Evolutionary conservation across 1,284 basidiomycete species (phyloP).

Genomic region (Hymenochaete sp.): DNA sequence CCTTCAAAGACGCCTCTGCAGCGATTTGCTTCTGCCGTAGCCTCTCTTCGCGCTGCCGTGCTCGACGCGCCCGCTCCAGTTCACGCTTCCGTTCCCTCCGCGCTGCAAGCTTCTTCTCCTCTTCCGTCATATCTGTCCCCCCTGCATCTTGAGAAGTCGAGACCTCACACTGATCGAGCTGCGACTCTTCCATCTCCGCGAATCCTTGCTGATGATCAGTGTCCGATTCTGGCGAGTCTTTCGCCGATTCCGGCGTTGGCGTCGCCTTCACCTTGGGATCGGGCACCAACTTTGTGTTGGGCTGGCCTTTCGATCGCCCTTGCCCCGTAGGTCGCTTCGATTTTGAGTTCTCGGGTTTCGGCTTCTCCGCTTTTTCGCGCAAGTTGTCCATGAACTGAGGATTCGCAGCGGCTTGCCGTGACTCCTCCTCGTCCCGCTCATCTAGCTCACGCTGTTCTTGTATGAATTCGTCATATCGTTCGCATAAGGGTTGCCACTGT

Average conservation of each 20-base stretch:
- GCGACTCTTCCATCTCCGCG: too few species aligned
- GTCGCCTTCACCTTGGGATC: too few species aligned
- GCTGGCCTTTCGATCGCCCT: too few species aligned
- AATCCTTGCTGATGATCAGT: too few species aligned
- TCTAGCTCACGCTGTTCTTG: slow-evolving; percentile 69
- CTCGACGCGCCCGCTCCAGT: slow-evolving; percentile 42
- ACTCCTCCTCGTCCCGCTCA: slow-evolving; percentile 55
- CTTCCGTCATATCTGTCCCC: slow-evolving; percentile 27
- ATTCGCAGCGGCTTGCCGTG: too few species aligned
- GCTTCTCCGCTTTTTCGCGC: too few species aligned
- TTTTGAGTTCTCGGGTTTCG: slow-evolving; percentile 46
- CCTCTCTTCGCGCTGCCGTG: slow-evolving; percentile 31
- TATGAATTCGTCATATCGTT: slow-evolving; percentile 75
- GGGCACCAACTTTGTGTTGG: too few species aligned
- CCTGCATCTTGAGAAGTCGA: slow-evolving; percentile 22
- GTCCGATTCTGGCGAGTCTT: too few species aligned
- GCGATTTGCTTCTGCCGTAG: slow-evolving; percentile 1
- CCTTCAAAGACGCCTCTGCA: slow-evolving; percentile 5
- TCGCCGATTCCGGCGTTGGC: too few species aligned
- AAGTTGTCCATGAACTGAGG: too few species aligned
- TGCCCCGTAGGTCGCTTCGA: too few species aligned
- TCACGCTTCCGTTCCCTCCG: slow-evolving; percentile 42
- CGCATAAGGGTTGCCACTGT: slow-evolving; percentile 69
- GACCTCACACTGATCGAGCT: too few species aligned
- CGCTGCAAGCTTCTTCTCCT: slow-evolving; percentile 34